These are phyloP conservation scores for Pelargonium exstipulatum DNA, from an alignment of 441 rosid genomes.

Conservation along the genomic window DNA sequence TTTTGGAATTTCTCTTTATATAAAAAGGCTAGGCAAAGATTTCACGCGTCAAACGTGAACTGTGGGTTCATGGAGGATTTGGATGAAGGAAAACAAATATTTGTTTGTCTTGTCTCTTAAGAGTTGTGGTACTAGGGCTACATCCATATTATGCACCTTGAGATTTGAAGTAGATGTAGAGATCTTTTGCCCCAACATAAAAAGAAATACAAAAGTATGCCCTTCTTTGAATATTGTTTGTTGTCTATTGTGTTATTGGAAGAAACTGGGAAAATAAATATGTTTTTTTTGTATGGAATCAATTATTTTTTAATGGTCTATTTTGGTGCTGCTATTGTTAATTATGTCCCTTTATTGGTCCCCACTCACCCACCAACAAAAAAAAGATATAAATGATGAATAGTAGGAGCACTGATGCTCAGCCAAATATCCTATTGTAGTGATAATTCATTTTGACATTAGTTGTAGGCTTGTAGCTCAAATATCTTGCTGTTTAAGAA, in stretches of 20 bases:
- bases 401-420: not conserved
- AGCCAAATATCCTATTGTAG: not conserved
- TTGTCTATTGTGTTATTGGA: not conserved
- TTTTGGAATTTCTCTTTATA: not conserved
- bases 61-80: constrained; percentile 1
- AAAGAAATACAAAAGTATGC: not conserved
- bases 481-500: not conserved
- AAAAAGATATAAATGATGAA: not conserved
- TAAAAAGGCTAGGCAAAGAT: not conserved
- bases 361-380: constrained; percentile 9
- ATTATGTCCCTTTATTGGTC: not conserved
- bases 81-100: not conserved
- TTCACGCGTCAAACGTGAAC: not conserved
- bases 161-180: not conserved
- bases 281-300: not conserved
- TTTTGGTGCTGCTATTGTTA: not conserved
- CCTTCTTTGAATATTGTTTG: not conserved
- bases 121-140: not conserved
- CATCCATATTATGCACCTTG: not conserved
- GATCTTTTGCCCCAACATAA: constrained; percentile 1
- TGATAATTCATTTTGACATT: not conserved
- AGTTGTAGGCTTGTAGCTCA: not conserved
- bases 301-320: not conserved
- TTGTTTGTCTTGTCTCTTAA: not conserved
- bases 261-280: not conserved